phyloP scores from a whole-genome alignment of 768 basidiomycete genomes.

The Pulveroboletus sp. region DNA sequence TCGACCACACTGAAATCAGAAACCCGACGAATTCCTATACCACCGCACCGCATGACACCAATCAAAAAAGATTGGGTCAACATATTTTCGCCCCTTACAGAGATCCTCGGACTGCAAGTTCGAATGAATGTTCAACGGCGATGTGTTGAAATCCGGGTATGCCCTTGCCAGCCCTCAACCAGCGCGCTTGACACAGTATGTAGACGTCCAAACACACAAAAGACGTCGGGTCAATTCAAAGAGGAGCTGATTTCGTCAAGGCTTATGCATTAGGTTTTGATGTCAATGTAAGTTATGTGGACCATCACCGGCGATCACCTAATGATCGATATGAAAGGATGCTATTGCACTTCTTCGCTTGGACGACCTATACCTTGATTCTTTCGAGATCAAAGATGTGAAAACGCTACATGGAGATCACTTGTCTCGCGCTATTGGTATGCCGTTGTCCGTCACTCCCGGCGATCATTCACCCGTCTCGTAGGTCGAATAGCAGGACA shows the following conservation, averaged over 20 bases:
- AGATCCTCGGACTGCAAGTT: conserved; percentile 91
- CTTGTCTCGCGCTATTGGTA: conserved; percentile 94
- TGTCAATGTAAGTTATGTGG: conserved; percentile 65
- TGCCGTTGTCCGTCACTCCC: conserved; percentile 9
- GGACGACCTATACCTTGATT: conserved; percentile 97
- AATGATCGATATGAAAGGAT: conserved; percentile 51
- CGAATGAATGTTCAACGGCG: conserved; percentile 92
- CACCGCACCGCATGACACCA: conserved; percentile 96
- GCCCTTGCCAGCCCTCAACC: conserved; percentile 25
- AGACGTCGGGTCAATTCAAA: conserved; percentile 89
- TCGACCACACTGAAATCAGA: conserved; percentile 66
- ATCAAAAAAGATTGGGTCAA: conserved; percentile 95
- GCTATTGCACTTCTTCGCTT: conserved; percentile 91
- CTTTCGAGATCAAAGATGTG: conserved; percentile 98
- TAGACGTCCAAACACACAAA: conserved; percentile 95
- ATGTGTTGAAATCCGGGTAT: conserved; percentile 89
- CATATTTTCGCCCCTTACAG: conserved; percentile 92
- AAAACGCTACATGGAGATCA: conserved; percentile 98
- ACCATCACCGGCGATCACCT: not conserved
- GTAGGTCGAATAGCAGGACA: conserved; percentile 96
- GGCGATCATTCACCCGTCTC: conserved; percentile 5
- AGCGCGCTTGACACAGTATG: conserved; percentile 1
- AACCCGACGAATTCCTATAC: conserved; percentile 84
- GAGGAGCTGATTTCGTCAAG: conserved; percentile 95
- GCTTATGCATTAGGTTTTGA: conserved; percentile 94